These are phyloP conservation scores for Retiboletus flavoniger DNA, from an alignment of 1,284 basidiomycete genomes.

Conservation along the genomic window DNA sequence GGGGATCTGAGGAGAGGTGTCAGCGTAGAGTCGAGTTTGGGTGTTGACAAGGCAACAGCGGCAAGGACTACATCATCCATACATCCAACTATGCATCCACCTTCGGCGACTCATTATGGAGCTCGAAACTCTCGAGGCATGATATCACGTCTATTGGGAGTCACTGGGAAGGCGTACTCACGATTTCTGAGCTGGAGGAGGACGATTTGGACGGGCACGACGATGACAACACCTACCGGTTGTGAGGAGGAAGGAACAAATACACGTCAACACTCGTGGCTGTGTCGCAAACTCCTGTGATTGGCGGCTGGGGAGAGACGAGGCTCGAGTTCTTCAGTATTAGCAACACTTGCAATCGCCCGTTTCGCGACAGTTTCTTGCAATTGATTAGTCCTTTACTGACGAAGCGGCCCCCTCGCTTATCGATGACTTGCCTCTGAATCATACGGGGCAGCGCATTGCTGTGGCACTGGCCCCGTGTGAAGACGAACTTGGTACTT, in stretches of 20 bases:
- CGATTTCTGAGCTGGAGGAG: slow-evolving; percentile 38
- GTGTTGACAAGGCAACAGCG: slow-evolving; percentile 3
- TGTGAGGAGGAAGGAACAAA: slow-evolving; percentile 17
- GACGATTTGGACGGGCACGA: slow-evolving; percentile 19
- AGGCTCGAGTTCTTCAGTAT: too few relatives aligned
- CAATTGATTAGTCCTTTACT: neutral
- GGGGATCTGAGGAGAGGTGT: slow-evolving; percentile 41
- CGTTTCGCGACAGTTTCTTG: neutral
- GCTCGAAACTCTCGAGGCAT: neutral
- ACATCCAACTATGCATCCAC: slow-evolving; percentile 34
- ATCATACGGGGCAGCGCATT: too few relatives aligned
- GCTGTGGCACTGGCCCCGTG: slow-evolving; percentile 16
- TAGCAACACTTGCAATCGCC: neutral
- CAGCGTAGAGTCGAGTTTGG: slow-evolving; percentile 12
- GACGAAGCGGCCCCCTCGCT: neutral
- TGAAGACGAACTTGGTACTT: slow-evolving; percentile 14
- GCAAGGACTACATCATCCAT: slow-evolving; percentile 30
- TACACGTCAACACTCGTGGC: slow-evolving; percentile 32
- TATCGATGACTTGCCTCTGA: too few relatives aligned
- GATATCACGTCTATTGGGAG: neutral
- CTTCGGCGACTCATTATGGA: neutral
- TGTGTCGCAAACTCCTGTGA: slow-evolving; percentile 8
- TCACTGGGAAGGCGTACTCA: slow-evolving; percentile 34
- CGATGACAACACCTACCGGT: neutral
- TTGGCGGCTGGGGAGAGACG: too few relatives aligned